phyloP scores from a whole-genome alignment of 176 grass and related monocot species.

The Aegilops speltoides region DNA sequence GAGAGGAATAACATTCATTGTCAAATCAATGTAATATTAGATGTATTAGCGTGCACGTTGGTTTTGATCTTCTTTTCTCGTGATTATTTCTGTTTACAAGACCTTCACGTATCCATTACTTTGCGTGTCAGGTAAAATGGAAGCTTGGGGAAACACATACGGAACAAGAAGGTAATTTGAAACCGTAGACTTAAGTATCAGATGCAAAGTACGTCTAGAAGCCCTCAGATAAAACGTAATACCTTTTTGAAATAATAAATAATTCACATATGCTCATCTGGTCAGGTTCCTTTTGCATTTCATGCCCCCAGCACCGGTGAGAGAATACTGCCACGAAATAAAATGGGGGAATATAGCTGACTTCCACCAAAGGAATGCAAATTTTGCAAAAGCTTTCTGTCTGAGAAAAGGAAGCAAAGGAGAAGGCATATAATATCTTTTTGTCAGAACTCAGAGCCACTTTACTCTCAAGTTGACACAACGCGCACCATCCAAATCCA shows the following conservation, averaged over 20 bases:
- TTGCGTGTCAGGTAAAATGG: slow-evolving; percentile 19
- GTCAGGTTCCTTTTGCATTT: slow-evolving; percentile 2
- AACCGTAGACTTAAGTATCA: slow-evolving; percentile 30
- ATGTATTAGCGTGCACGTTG: background rate
- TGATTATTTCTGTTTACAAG: background rate
- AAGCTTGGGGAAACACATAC: slow-evolving; percentile 4
- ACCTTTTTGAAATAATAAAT: background rate
- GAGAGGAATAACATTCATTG: background rate
- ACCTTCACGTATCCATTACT: background rate
- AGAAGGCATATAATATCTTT: slow-evolving; percentile 31
- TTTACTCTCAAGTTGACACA: slow-evolving; percentile 40
- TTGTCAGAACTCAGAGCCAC: slow-evolving; percentile 6
- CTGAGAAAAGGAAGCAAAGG: slow-evolving; percentile 43
- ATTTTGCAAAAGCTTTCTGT: slow-evolving; percentile 59
- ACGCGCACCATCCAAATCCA: slow-evolving; percentile 28
- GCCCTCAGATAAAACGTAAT: slow-evolving; percentile 3
- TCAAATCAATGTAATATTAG: background rate
- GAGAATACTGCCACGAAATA: slow-evolving; percentile 15
- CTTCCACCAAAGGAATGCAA: slow-evolving; percentile 29
- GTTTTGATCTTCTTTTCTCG: background rate
- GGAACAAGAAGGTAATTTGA: slow-evolving; percentile 21
- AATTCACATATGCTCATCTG: slow-evolving; percentile 5
- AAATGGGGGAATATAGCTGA: slow-evolving; percentile 37
- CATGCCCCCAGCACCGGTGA: background rate
- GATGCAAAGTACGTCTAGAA: slow-evolving; percentile 45